Percentiles rank a stretch among this genome's conserved stretches.
phyloP scores from a whole-genome alignment of 2,329 filamentous ascomycete genomes.

The Chaetomium sp. region DNA sequence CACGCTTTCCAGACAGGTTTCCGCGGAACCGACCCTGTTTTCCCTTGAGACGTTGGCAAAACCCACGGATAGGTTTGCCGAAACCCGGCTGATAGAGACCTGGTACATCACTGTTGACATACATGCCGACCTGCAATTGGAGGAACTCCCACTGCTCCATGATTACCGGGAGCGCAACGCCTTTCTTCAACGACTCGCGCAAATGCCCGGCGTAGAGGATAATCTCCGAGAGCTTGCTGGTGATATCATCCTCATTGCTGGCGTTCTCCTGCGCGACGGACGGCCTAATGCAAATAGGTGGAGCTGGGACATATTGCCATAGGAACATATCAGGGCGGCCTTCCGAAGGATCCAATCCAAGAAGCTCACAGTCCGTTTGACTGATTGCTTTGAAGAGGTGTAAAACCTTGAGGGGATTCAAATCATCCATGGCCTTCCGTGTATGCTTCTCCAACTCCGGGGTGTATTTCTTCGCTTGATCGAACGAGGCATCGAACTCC shows the following conservation, averaged over 20 bases:
- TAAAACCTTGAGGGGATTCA: conserved; percentile 81
- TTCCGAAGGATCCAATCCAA: conserved; percentile 80
- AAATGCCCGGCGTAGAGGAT: conserved; percentile 87
- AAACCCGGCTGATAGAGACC: conserved; percentile 84
- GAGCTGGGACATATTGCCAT: conserved; percentile 92
- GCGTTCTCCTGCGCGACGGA: conserved; percentile 90
- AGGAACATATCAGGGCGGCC: conserved; percentile 94
- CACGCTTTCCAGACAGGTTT: conserved; percentile 94
- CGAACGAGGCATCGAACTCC: conserved; percentile 79
- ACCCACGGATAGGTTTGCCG: conserved; percentile 83
- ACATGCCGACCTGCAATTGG: conserved; percentile 91
- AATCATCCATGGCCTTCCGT: conserved; percentile 86
- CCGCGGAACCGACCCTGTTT: conserved; percentile 97
- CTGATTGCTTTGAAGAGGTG: conserved; percentile 88
- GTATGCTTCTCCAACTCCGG: conserved; percentile 84
- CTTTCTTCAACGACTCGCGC: conserved; percentile 72
- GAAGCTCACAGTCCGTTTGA: conserved; percentile 78
- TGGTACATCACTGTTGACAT: conserved; percentile 94
- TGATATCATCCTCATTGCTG: conserved; percentile 94
- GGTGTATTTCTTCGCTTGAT: conserved; percentile 68
- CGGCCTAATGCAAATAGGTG: conserved; percentile 87
- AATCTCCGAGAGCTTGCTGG: conserved; percentile 94
- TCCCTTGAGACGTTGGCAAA: conserved; percentile 91
- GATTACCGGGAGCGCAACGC: conserved; percentile 77
- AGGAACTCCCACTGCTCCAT: conserved; percentile 99